Conservation (phyloP, 2,329 filamentous ascomycete species). For the Colletotrichum lini region DNA sequence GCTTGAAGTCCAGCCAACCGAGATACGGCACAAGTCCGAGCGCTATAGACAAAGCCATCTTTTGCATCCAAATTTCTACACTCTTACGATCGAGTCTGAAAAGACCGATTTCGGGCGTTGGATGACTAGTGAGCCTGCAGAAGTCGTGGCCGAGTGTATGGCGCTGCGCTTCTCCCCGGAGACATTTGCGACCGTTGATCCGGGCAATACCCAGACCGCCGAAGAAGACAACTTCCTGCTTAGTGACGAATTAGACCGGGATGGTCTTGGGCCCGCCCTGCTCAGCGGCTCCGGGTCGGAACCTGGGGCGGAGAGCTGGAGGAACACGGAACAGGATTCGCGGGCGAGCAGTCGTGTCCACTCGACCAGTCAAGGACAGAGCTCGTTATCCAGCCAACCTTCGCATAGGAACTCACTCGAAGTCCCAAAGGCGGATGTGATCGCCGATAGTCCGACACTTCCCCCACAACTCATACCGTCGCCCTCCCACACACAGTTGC, state of each 20-base stretch:
- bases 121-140: constrained; percentile 84
- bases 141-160: constrained; percentile 86
- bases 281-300: constrained; percentile 54
- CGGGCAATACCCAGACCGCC: constrained; percentile 42
- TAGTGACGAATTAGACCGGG: constrained; percentile 51
- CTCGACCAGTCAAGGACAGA: constrained; percentile 56
- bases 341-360: constrained; percentile 56
- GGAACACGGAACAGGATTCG: constrained; percentile 64
- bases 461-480: constrained; percentile 64
- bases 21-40: constrained; percentile 83
- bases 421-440: constrained; percentile 51
- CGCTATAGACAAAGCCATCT: constrained; percentile 80
- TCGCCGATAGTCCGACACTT: constrained; percentile 74
- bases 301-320: constrained; percentile 62
- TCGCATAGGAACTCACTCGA: constrained; percentile 61
- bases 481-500: constrained; percentile 68
- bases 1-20: constrained; percentile 82
- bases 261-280: constrained; percentile 56
- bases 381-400: constrained; percentile 67
- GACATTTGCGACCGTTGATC: constrained; percentile 41
- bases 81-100: constrained; percentile 83
- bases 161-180: constrained; percentile 66
- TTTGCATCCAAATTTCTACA: constrained; percentile 88
- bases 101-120: constrained; percentile 82
- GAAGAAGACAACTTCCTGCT: constrained; percentile 42